These are phyloP conservation scores for Misopates orontium DNA, from an alignment of 257 asterid species.

Conservation along the genomic window DNA sequence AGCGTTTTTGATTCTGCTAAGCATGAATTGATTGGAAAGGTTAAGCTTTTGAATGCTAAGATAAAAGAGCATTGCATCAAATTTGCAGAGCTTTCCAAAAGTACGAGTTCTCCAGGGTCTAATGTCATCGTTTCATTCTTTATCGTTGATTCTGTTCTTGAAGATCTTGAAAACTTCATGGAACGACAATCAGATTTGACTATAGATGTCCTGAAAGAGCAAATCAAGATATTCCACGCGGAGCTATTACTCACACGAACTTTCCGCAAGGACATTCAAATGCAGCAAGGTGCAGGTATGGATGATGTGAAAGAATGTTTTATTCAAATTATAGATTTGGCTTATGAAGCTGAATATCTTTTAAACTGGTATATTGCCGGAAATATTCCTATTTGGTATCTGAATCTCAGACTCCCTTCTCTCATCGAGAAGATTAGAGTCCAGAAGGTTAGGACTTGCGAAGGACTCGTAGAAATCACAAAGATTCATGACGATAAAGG, in stretches of 20 bases:
- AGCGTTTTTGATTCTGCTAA: neutral
- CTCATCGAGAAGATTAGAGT: no score
- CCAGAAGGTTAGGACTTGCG: no score
- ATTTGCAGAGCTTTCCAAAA: neutral
- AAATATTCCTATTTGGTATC: no score
- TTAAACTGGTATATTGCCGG: neutral
- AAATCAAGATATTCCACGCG: neutral
- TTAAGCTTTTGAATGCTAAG: neutral
- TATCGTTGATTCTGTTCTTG: slow-evolving; percentile 11
- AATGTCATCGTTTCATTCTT: neutral
- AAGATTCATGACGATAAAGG: no score
- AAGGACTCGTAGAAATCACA: no score
- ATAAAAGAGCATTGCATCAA: slow-evolving; percentile 5
- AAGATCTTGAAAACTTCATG: neutral
- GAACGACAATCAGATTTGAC: neutral
- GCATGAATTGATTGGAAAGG: neutral
- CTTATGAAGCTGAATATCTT: slow-evolving; percentile 17
- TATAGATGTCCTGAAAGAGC: neutral
- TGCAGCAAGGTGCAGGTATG: neutral
- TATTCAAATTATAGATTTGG: neutral
- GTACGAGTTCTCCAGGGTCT: neutral
- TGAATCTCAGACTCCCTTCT: no score
- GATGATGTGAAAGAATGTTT: neutral
- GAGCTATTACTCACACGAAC: neutral
- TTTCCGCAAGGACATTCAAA: slow-evolving; percentile 5